Conservation (phyloP, 495 filamentous ascomycete genomes). For the Aspergillus egyptiacus region DNA sequence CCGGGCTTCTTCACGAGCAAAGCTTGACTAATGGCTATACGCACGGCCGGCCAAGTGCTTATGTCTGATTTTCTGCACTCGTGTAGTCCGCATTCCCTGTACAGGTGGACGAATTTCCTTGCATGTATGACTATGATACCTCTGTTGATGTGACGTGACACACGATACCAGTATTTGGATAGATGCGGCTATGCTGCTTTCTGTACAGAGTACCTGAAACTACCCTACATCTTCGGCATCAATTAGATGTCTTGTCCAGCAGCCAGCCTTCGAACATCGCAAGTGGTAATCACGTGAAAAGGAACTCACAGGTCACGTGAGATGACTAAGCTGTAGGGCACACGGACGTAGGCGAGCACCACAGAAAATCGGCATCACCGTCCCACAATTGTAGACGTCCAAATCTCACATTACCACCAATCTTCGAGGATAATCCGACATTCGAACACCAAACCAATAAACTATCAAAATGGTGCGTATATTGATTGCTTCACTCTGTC, state of each 20-base stretch:
- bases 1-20: constrained; percentile 23
- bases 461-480: constrained; percentile 41
- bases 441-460: constrained; percentile 23
- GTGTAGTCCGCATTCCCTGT: constrained; percentile 29
- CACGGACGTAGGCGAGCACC: constrained; percentile 33
- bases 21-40: constrained; percentile 36
- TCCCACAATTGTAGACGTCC: constrained; percentile 21
- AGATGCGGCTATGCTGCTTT: not conserved
- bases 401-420: constrained; percentile 24
- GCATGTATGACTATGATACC: constrained; percentile 50
- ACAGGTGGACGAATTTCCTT: constrained; percentile 31
- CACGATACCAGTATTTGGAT: constrained; percentile 16
- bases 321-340: constrained; percentile 36
- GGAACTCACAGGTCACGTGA: constrained; percentile 6
- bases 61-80: constrained; percentile 35
- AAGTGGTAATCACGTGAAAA: not conserved
- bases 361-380: constrained; percentile 22
- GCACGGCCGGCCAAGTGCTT: constrained; percentile 42
- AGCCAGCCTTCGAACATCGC: too few relatives aligned
- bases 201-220: not conserved
- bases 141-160: constrained; percentile 21
- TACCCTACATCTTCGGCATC: too few relatives aligned
- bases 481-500: not conserved
- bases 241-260: too few relatives aligned
- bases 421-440: constrained; percentile 65